Evolutionary conservation across 805 yeast species (phyloP).

Genomic region (Candida ponderosae): DNA sequence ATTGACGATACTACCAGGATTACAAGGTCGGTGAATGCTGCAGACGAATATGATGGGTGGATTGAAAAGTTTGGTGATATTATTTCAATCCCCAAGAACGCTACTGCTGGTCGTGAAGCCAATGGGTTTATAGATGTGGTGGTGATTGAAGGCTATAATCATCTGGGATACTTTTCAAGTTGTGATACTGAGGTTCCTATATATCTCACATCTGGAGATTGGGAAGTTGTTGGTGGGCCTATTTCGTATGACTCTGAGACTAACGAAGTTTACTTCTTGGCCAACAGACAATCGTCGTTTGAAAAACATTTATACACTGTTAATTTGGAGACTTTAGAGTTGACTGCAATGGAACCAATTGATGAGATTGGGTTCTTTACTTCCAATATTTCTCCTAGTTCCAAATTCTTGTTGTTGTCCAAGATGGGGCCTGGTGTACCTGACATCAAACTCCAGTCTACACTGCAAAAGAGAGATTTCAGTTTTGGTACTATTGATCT

Average conservation of each 20-base stretch:
- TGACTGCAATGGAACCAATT: conserved; percentile 22
- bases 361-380: conserved; percentile 37
- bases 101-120: conserved; percentile 17
- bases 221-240: conserved; percentile 45
- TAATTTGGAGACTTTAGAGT: conserved; percentile 23
- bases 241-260: conserved; percentile 37
- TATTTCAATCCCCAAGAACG: conserved; percentile 28
- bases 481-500: conserved; percentile 9
- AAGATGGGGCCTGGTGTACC: conserved; percentile 18
- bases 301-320: conserved; percentile 52
- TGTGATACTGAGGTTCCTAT: conserved; percentile 31
- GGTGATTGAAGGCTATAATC: conserved; percentile 47
- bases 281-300: conserved; percentile 44
- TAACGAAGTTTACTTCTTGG: conserved; percentile 44
- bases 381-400: conserved; percentile 48
- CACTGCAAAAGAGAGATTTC: conserved; percentile 1
- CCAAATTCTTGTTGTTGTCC: conserved; percentile 40
- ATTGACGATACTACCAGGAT: conserved; percentile 22
- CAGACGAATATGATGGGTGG: conserved; percentile 42
- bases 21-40: conserved; percentile 36
- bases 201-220: conserved; percentile 37
- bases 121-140: conserved; percentile 61
- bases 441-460: conserved; percentile 6
- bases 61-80: conserved; percentile 43
- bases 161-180: conserved; percentile 52